Evolutionary conservation across 805 yeast species (phyloP).

Genomic region (Lachancea meyersii): DNA sequence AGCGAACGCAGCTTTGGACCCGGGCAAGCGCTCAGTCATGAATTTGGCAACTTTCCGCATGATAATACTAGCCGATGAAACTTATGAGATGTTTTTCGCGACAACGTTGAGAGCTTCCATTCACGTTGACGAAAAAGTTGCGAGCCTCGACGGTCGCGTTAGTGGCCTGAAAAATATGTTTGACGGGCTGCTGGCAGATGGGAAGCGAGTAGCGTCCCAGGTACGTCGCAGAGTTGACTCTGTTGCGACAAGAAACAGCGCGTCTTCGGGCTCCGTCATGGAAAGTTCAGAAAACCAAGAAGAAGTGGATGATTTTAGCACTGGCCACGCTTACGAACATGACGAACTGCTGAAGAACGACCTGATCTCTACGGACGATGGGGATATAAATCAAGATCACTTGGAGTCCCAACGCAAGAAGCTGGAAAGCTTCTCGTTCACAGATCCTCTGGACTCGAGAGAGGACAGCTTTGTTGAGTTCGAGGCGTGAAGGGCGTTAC

Average conservation of each 20-base stretch:
- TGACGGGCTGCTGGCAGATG: constrained; percentile 87
- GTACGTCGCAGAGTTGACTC: constrained; percentile 85
- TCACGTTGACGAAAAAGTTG: constrained; percentile 54
- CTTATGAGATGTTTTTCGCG: constrained; percentile 79
- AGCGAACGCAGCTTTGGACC: constrained; percentile 80
- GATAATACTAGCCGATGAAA: constrained; percentile 91
- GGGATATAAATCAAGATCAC: constrained; percentile 14
- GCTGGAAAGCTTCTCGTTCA: constrained; percentile 9
- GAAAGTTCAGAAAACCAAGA: constrained; percentile 21
- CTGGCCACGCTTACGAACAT: constrained; percentile 27
- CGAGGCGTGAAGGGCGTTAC: constrained; percentile 19
- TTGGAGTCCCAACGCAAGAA: constrained; percentile 15
- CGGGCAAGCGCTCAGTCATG: constrained; percentile 65
- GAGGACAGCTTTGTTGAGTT: constrained; percentile 28
- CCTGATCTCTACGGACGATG: constrained; percentile 24
- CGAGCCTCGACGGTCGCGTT: constrained; percentile 37
- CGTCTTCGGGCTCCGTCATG: constrained; percentile 12
- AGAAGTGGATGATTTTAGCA: constrained; percentile 29
- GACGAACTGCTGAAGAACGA: constrained; percentile 25
- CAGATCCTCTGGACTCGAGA: constrained; percentile 9
- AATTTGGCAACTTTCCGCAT: constrained; percentile 86
- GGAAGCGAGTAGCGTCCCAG: constrained; percentile 82
- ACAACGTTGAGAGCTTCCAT: constrained; percentile 60
- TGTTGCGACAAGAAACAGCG: constrained; percentile 38
- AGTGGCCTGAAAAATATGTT: constrained; percentile 77